phyloP scores from a whole-genome alignment of 345 rosid species.

The Pistacia vera region DNA sequence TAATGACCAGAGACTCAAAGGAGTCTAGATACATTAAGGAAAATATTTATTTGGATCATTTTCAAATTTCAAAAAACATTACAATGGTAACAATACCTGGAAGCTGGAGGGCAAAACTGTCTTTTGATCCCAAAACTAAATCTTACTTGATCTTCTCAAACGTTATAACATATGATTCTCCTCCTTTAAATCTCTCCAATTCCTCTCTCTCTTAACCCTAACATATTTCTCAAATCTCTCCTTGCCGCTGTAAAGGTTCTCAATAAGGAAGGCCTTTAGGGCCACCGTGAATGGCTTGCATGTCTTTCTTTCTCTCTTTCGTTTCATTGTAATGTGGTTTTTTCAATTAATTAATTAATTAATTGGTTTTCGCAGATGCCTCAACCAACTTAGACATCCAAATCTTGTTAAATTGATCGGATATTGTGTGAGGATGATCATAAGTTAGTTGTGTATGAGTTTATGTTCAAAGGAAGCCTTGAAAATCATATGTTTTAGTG shows the following conservation, averaged over 20 bases:
- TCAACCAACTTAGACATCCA: conserved; percentile 94
- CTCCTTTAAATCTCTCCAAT: no score
- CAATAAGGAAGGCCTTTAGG: conserved; percentile 96
- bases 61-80: no score
- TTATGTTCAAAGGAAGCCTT: conserved; percentile 95
- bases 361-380: conserved; percentile 28
- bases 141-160: no score
- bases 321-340: not conserved
- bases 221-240: conserved; percentile 64
- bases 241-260: conserved; percentile 97
- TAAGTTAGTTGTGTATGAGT: conserved; percentile 86
- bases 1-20: no score
- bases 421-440: conserved; percentile 95
- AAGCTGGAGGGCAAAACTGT: no score
- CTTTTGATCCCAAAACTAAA: no score
- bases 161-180: no score
- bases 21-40: no score
- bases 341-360: not conserved
- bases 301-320: not conserved
- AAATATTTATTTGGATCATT: no score
- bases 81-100: no score
- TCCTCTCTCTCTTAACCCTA: no score
- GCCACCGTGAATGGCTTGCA: conserved; percentile 99
- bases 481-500: conserved; percentile 81
- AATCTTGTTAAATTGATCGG: conserved; percentile 94